Evolutionary conservation across 441 rosid genomes (phyloP), one percentile per base, ranked within the genome.

Genomic region (Corymbia citriodora): DNA sequence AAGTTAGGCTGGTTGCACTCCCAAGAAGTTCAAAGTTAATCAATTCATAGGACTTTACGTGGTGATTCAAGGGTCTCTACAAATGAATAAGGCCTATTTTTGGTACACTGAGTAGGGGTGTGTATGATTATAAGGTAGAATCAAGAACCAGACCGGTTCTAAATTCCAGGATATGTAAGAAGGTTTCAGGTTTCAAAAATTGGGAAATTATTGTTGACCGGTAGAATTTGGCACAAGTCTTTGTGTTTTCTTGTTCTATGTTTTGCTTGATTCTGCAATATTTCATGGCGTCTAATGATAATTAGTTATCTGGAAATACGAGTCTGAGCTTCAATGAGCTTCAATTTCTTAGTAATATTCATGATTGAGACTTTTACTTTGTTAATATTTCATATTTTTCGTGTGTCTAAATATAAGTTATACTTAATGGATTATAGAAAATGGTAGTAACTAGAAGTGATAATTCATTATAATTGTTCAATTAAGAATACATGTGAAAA

Each of bases 111-210:
- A 31, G 79, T 8, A 31, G 63, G 4, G 63, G 29, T 23, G 1
- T 1, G 25, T 16, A 57, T 10, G 13, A 6, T 23, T 57, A 21
- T 57, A 23, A 6, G 63, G 13, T 57, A 57, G 63, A 57, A 57
- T 57, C 25, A 12, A 12, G 63, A 27, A 57, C 25, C 25, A 6
- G 13, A 10, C 27, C 0, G 13, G 0, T 57, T 23, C 63, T 57
- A 23, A 21, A 57, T 57, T 57, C 29, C 4, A 57, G 13, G 7
- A 23, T 57, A 23, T 23, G 25, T 9, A 57, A 1, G 63, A 9
- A 23, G 14, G 63, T 57, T 57, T 7, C 10, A 23, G 3, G 10
- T 57, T 57, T 2, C 29, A 10, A 57, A 57, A 57, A 57, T 23
- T 57, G 3, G 25, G 10, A 12, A 57, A 57, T 3, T 21, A 23